Evolutionary conservation across 1,284 basidiomycete species (phyloP).

Genomic region (Ceratobasidium sp.): DNA sequence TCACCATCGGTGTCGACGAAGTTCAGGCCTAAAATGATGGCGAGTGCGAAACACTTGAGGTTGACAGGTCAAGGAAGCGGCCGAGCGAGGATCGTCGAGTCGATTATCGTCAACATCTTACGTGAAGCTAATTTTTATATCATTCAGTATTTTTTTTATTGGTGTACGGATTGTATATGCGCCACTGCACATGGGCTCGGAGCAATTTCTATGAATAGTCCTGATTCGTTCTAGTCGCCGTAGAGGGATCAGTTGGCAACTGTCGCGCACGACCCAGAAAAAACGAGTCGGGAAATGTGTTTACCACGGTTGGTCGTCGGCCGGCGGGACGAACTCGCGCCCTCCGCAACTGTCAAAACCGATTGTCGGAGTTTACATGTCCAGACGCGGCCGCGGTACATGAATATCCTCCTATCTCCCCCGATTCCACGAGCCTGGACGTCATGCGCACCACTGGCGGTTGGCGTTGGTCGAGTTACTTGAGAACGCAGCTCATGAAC

Average conservation of each 20-base stretch:
- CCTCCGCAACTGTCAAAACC: not conserved
- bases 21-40: too few relatives aligned
- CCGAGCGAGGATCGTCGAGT: too few relatives aligned
- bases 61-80: too few relatives aligned
- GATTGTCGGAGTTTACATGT: not conserved
- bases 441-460: not conserved
- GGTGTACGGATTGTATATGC: not conserved
- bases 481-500: too few relatives aligned
- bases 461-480: too few relatives aligned
- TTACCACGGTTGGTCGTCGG: too few relatives aligned
- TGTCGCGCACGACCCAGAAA: not conserved
- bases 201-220: not conserved
- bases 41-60: too few relatives aligned
- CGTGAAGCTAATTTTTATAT: too few relatives aligned
- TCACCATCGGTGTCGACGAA: too few relatives aligned
- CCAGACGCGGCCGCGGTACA: too few relatives aligned
- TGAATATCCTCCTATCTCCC: not conserved
- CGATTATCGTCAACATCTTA: too few relatives aligned
- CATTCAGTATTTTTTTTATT: too few relatives aligned
- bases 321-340: not conserved
- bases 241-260: not conserved
- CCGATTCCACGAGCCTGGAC: not conserved
- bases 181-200: not conserved
- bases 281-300: not conserved
- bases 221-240: not conserved